Evolutionary conservation across 1,284 basidiomycete species (phyloP).

Genomic region (Melampsora americana): DNA sequence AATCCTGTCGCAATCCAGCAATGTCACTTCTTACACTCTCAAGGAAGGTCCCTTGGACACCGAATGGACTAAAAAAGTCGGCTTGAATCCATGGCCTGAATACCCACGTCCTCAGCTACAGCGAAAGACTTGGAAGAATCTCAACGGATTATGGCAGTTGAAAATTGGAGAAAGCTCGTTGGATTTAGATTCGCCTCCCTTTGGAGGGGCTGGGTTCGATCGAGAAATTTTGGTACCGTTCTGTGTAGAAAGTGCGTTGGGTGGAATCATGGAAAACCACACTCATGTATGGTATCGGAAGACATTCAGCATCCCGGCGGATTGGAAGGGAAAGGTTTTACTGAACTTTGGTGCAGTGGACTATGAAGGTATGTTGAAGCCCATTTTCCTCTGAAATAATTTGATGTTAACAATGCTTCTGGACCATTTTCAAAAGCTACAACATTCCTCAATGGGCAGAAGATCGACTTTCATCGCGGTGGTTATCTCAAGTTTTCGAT

Average conservation of each 20-base stretch:
- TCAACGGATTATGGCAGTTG: slow-evolving; percentile 37
- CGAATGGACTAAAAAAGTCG: slow-evolving; percentile 22
- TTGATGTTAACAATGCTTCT: no score
- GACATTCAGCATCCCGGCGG: slow-evolving; percentile 9
- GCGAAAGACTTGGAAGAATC: slow-evolving; percentile 15
- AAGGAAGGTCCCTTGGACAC: slow-evolving; percentile 26
- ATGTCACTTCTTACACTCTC: background rate
- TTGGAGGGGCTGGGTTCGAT: slow-evolving; percentile 13
- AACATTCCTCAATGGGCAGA: slow-evolving; percentile 43
- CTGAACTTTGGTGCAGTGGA: slow-evolving; percentile 40
- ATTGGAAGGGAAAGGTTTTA: slow-evolving; percentile 19
- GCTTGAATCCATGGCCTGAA: slow-evolving; percentile 25
- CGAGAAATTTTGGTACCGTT: slow-evolving; percentile 35
- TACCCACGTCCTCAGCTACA: slow-evolving; percentile 25
- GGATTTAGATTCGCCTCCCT: slow-evolving; percentile 19
- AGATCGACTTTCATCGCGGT: slow-evolving; percentile 42
- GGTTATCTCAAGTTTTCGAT: slow-evolving; percentile 44
- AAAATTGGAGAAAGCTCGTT: slow-evolving; percentile 12
- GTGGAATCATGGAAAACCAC: slow-evolving; percentile 40
- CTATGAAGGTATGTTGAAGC: slow-evolving; percentile 30
- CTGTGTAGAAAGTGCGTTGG: slow-evolving; percentile 29
- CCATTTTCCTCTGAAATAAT: background rate
- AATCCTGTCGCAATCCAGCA: background rate
- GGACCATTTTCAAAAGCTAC: slow-evolving; percentile 20
- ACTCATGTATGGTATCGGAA: slow-evolving; percentile 33